Conservation (phyloP, 208 protist species). For the Leishmania lainsoni region DNA sequence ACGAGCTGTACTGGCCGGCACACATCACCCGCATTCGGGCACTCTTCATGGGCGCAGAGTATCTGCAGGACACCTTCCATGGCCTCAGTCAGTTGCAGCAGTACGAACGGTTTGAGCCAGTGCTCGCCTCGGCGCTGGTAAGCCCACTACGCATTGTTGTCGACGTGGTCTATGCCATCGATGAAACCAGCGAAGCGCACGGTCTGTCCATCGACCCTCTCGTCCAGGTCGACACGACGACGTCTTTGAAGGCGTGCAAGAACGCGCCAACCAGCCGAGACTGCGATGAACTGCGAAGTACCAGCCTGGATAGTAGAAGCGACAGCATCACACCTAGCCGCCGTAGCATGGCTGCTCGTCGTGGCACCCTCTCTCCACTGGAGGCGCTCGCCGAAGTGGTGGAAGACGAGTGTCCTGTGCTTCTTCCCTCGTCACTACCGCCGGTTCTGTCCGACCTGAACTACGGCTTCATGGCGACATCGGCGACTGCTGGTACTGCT, state of each 20-base stretch:
- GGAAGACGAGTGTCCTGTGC: conserved; percentile 36
- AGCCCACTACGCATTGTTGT: conserved; percentile 59
- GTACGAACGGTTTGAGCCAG: conserved; percentile 52
- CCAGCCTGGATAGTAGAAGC: neutral
- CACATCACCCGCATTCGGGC: conserved; percentile 42
- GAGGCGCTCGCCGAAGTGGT: neutral
- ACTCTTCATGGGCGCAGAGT: conserved; percentile 27
- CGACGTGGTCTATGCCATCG: conserved; percentile 69
- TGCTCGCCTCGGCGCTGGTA: conserved; percentile 42
- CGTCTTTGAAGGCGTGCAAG: neutral
- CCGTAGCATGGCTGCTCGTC: neutral
- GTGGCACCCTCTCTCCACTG: neutral
- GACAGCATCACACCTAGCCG: neutral
- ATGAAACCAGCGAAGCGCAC: conserved; percentile 62
- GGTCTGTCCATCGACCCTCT: conserved; percentile 28
- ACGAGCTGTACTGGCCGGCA: conserved; percentile 73
- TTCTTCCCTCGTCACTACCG: conserved; percentile 53
- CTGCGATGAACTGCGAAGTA: neutral
- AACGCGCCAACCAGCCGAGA: neutral
- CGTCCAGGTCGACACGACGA: neutral
- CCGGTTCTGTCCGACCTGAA: conserved; percentile 71
- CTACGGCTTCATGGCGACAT: conserved; percentile 37
- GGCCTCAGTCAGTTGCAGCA: conserved; percentile 40
- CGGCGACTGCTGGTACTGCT: neutral
- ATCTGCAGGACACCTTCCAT: conserved; percentile 32